Evolutionary conservation across 352 stramenopile species (phyloP).

Genomic region (Pythium vanterpoolii): DNA sequence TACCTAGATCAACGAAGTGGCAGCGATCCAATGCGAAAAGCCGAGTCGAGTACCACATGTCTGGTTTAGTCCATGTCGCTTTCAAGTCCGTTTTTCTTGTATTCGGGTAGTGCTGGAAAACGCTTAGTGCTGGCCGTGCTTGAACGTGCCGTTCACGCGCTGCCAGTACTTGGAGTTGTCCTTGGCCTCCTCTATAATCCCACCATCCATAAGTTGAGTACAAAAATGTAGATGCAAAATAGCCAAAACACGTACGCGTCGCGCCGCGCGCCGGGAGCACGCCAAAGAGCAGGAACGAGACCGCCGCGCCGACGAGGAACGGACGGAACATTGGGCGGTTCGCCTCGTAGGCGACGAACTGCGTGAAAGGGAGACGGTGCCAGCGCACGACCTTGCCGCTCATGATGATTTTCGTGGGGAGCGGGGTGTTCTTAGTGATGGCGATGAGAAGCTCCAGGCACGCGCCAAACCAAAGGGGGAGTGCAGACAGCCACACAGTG

Average conservation of each 20-base stretch:
- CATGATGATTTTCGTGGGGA: slow-evolving; percentile 43
- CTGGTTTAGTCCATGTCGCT: not conserved
- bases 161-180: slow-evolving; percentile 87
- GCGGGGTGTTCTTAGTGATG: slow-evolving; percentile 1
- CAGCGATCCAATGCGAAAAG: not conserved
- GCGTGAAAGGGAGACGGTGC: slow-evolving; percentile 74
- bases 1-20: no score
- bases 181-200: slow-evolving; percentile 67
- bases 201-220: not conserved
- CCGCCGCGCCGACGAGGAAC: slow-evolving; percentile 72
- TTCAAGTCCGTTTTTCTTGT: slow-evolving; percentile 17
- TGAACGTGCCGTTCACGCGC: slow-evolving; percentile 79
- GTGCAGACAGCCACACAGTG: slow-evolving; percentile 25
- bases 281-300: slow-evolving; percentile 80
- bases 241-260: slow-evolving; percentile 36
- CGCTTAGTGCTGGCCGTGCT: slow-evolving; percentile 74
- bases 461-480: no score
- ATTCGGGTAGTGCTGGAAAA: not conserved
- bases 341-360: slow-evolving; percentile 77
- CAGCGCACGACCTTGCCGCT: slow-evolving; percentile 74
- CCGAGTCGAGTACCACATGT: not conserved
- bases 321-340: slow-evolving; percentile 81
- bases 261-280: slow-evolving; percentile 75
- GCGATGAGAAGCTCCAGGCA: not conserved
- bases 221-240: not conserved